Base-by-base conservation (phyloP, 1,139 yeast species). In the Sugiyamaella neomexicana region DNA sequence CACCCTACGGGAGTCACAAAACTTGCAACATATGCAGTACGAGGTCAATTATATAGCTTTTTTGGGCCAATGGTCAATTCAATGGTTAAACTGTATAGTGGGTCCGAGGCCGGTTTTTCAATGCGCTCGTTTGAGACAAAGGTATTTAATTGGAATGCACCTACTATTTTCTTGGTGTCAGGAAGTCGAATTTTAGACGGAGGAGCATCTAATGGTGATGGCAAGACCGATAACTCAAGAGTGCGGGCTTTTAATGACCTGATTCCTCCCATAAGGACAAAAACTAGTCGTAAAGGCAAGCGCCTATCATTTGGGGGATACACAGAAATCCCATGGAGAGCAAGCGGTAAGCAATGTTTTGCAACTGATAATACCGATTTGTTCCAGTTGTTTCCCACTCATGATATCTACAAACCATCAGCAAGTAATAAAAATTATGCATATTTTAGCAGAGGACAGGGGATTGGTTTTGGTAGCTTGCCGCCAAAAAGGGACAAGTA, bases 121-220 rank as follows among this genome's bases (percentile, higher is more conserved):
- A 86, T 91, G 77, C 74, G 96, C 43, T 86, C 97, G 0, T 78
- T 91, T 56, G 96, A 91, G 69, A 80, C 85, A 58, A 89, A 86
- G 61, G 88, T 86, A 0, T 85, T 89, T 73, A 89, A 89, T 65
- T 91, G 97, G 97, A 83, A 81, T 61, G 95, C 96, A 0, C 96
- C 97, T 0, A 82, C 97, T 0, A 67, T 89, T 1, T 61, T 91
- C 10, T 60, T 91, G 0, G 76, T 91, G 0, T 79, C 82, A 3
- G 98, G 97, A 9, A 52, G 47, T 25, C 29, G 56, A 3, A 25
- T 53, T 4, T 37, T 40, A 32, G 45, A 46, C 7, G 57, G 53
- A 31, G 57, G 53, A 31, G 53, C 44, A 20, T 20, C 25, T 20
- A 20, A 20, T 20, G 25, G 25, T 6, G 48, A 51, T 17, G 46